Evolutionary conservation across 139 green algal species (phyloP).

Genomic region (Axilococcus clingmanii): DNA sequence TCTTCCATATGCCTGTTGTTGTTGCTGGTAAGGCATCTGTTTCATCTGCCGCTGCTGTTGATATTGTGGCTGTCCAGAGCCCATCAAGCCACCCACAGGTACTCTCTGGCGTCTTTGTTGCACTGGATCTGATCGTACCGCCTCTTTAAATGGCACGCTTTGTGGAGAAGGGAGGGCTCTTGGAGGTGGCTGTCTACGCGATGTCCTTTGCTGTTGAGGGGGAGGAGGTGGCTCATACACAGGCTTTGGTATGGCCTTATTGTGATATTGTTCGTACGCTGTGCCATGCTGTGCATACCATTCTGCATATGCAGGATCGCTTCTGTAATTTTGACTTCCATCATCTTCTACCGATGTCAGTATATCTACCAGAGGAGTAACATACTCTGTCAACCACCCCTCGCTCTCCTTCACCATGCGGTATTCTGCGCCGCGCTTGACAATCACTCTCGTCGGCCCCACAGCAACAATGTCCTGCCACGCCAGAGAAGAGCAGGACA

Average conservation of each 20-base stretch:
- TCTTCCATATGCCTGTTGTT: too few relatives aligned
- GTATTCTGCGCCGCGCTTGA: constrained; percentile 12
- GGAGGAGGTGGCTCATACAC: not conserved
- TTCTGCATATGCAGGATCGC: constrained; percentile 7
- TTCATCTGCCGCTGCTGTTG: not conserved
- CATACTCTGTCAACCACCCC: constrained; percentile 8
- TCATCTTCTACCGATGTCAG: not conserved
- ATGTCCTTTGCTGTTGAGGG: not conserved
- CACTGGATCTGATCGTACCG: constrained; percentile 3
- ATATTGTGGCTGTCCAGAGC: not conserved
- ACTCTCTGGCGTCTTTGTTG: not conserved
- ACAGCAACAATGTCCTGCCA: constrained; percentile 16
- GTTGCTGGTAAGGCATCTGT: constrained; percentile 3
- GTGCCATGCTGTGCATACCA: constrained; percentile 19
- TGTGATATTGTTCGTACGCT: constrained; percentile 9
- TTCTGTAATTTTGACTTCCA: constrained; percentile 1
- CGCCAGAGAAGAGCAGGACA: constrained; percentile 41
- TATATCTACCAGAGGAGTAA: constrained; percentile 7
- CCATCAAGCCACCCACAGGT: not conserved
- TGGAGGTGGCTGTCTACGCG: not conserved
- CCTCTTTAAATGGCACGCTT: constrained; percentile 4
- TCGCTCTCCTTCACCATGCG: constrained; percentile 20
- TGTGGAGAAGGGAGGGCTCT: constrained; percentile 21
- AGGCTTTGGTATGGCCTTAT: not conserved
- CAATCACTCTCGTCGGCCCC: constrained; percentile 8